Percentiles rank a stretch among this genome's conserved stretches.
phyloP scores from a whole-genome alignment of 1,284 basidiomycete species.

The Moesziomyces antarcticus region DNA sequence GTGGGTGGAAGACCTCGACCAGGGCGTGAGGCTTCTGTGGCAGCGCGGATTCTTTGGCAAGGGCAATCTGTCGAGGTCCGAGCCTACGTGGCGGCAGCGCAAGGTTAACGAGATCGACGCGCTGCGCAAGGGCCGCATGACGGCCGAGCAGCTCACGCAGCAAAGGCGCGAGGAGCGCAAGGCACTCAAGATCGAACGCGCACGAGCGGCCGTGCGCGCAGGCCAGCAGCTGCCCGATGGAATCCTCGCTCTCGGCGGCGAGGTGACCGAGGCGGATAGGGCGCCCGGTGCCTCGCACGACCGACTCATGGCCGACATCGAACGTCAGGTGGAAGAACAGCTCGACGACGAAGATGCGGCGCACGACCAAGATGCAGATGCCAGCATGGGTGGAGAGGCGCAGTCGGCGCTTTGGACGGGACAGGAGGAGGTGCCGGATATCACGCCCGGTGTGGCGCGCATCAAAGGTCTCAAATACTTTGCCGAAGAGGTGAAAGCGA shows the following conservation, averaged over 20 bases:
- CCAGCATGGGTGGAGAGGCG: background rate
- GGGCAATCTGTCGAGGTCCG: constrained; percentile 89
- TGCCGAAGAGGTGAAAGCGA: constrained; percentile 50
- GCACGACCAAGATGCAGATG: constrained; percentile 3
- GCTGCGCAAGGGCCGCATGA: constrained; percentile 70
- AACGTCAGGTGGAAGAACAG: constrained; percentile 50
- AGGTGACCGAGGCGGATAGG: constrained; percentile 66
- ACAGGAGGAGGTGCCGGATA: constrained; percentile 51
- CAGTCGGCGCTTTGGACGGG: constrained; percentile 43
- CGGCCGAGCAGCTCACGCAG: constrained; percentile 65
- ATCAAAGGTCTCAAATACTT: constrained; percentile 63
- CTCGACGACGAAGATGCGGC: constrained; percentile 45
- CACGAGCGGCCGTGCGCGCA: constrained; percentile 61
- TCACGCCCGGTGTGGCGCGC: constrained; percentile 52
- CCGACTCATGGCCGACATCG: constrained; percentile 51
- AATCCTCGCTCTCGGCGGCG: constrained; percentile 61
- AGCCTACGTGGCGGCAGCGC: constrained; percentile 82
- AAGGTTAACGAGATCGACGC: constrained; percentile 66
- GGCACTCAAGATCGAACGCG: constrained; percentile 65
- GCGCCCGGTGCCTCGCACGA: constrained; percentile 42
- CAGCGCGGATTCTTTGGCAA: constrained; percentile 95
- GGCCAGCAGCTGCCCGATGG: constrained; percentile 63
- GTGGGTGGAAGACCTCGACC: constrained; percentile 54
- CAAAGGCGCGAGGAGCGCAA: constrained; percentile 60
- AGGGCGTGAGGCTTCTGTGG: constrained; percentile 76